Base-by-base conservation (phyloP, 192 early-diverging fungal species). In the Physocladia obscura region DNA sequence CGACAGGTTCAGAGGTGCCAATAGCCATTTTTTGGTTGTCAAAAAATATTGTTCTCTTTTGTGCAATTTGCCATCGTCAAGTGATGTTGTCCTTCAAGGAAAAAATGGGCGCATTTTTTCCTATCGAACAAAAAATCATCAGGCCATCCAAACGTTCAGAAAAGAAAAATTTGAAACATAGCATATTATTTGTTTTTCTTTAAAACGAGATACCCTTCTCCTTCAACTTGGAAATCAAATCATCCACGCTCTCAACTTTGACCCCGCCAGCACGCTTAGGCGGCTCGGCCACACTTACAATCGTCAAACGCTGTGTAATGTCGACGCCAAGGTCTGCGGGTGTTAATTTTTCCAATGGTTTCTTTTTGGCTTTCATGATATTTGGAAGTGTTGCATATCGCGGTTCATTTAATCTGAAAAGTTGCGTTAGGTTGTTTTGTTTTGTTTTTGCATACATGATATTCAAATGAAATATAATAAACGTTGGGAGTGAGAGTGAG, bases 331-430 rank as follows among this genome's bases (percentile, higher is more conserved):
- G 82, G 48, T 94, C 89, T 31, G 83, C 84, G 17, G 91, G 90
- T 15, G 89, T 83, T 26, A 92, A 47, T 76, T 90, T 93, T 56
- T 78, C 77, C 62, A 99, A 75, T 47, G 92, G 92, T 89, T 99
- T 99, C 88, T 97, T 97, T 85, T 96, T 99, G 57, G 97, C 97
- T 87, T 99, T 99, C 96, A 97, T 97, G 76, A 97, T 97, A 82
- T 91, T 93, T 40, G 93, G 82, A 52, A 99, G 85, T 39, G 97
- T 95, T 17, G 93, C 97, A 73, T 93, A 99, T 59, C 95, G 87
- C 24, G 97, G 97, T 74, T 90, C 89, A 83, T 98, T 99, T 62
- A 99, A 83, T 24, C 94, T 88, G 37, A 21, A 22, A 37, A 57
- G 44, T 27, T 60, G 22, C 15, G 17, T 19, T 57, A 36, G 61